phyloP scores from a whole-genome alignment of 139 green algal species.

The Auxenochlorella pyrenoidosa region DNA sequence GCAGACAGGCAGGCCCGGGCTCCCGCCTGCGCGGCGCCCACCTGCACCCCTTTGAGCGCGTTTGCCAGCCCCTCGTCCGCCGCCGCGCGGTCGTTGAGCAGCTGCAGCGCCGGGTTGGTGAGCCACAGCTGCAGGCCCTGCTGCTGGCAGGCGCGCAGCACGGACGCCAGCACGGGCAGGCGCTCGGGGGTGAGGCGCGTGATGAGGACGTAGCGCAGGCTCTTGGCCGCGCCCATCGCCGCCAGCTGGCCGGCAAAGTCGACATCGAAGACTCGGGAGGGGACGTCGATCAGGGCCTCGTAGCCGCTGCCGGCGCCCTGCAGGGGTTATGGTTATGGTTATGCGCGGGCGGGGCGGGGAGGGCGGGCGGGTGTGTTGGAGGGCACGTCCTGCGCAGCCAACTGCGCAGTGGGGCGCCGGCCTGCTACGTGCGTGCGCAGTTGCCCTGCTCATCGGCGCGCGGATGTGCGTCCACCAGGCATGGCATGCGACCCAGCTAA shows the following conservation, averaged over 20 bases:
- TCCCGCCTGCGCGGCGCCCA: not conserved
- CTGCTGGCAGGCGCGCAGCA: conserved; percentile 63
- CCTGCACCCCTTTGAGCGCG: not conserved
- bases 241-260: conserved; percentile 64
- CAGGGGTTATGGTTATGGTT: not conserved
- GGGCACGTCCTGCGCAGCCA: too few relatives aligned
- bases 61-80: conserved; percentile 5
- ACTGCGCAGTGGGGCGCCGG: too few relatives aligned
- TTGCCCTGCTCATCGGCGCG: too few relatives aligned
- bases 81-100: conserved; percentile 54
- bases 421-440: too few relatives aligned
- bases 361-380: too few relatives aligned
- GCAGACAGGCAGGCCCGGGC: too few relatives aligned
- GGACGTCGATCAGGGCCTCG: conserved; percentile 81
- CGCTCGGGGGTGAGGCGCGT: conserved; percentile 89
- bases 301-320: conserved; percentile 36
- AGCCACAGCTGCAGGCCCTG: conserved; percentile 71
- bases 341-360: not conserved
- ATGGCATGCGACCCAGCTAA: too few relatives aligned
- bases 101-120: conserved; percentile 80
- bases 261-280: conserved; percentile 74
- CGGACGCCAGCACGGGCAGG: conserved; percentile 68
- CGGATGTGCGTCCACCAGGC: too few relatives aligned
- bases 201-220: conserved; percentile 80
- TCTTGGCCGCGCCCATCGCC: conserved; percentile 22